Conservation (phyloP, 106 monocot genomes). For the Cymbidium sinense region DNA sequence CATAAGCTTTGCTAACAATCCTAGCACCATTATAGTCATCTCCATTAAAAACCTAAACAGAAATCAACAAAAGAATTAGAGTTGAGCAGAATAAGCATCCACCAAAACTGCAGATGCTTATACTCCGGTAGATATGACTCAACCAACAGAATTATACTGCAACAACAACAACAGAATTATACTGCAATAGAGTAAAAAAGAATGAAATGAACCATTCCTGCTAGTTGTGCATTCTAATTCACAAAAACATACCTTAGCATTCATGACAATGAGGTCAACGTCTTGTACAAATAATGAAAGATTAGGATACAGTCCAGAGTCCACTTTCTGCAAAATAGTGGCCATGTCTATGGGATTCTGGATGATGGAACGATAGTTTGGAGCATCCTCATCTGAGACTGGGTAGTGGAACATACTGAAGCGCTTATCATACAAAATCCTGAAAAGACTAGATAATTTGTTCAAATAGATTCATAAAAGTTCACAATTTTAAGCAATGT, state of each 20-base stretch:
- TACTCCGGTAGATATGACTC: neutral
- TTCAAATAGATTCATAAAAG: neutral
- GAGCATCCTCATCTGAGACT: constrained; percentile 84
- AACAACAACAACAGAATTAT: neutral
- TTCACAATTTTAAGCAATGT: neutral
- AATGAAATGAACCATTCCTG: neutral
- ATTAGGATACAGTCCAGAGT: constrained; percentile 77
- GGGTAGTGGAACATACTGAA: constrained; percentile 89
- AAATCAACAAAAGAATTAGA: neutral
- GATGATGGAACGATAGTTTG: constrained; percentile 79
- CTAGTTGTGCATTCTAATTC: neutral
- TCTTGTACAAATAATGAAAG: constrained; percentile 59
- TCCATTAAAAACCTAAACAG: constrained; percentile 80
- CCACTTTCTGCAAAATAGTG: constrained; percentile 83
- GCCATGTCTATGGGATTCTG: constrained; percentile 98
- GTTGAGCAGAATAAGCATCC: neutral
- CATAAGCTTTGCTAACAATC: constrained; percentile 94
- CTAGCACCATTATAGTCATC: constrained; percentile 85
- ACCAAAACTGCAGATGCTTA: constrained; percentile 3
- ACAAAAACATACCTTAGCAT: constrained; percentile 68
- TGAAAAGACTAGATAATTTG: constrained; percentile 22
- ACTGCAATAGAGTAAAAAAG: neutral
- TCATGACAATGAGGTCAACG: constrained; percentile 85
- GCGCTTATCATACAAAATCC: constrained; percentile 85
- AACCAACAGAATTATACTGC: neutral